These are phyloP conservation scores for Penicillium sp. DNA, from an alignment of 2,329 filamentous ascomycete species.

Conservation along the genomic window DNA sequence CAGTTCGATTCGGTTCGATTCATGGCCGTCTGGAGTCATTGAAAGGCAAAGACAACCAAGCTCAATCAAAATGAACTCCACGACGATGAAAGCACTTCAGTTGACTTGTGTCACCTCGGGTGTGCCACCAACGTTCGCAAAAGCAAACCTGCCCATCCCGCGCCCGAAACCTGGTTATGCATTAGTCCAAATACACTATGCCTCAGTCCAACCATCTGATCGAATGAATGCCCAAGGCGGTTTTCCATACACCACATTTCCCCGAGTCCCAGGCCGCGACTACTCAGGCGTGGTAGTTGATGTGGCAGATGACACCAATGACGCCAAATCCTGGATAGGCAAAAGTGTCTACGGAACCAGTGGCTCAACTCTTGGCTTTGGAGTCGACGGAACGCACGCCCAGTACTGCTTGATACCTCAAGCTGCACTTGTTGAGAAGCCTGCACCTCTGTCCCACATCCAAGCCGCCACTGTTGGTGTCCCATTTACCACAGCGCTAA, in stretches of 20 bases:
- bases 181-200: conserved; percentile 27
- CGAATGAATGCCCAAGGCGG: conserved; percentile 32
- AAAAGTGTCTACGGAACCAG: conserved; percentile 32
- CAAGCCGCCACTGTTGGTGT: conserved; percentile 31
- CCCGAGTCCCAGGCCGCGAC: conserved; percentile 32
- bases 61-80: background rate
- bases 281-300: conserved; percentile 30
- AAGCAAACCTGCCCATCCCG: conserved; percentile 13
- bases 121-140: background rate
- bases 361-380: conserved; percentile 26
- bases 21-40: background rate
- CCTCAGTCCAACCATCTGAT: conserved; percentile 32
- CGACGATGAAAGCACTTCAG: conserved; percentile 14
- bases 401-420: conserved; percentile 25
- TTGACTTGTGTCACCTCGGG: background rate
- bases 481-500: conserved; percentile 27
- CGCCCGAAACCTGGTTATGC: conserved; percentile 17
- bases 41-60: background rate
- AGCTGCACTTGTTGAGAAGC: conserved; percentile 20
- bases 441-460: conserved; percentile 15
- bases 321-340: conserved; percentile 18
- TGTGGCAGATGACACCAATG: conserved; percentile 9
- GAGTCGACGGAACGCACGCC: conserved; percentile 27
- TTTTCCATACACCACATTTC: conserved; percentile 30
- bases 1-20: background rate